Evolutionary conservation across 108 stramenopile genomes (phyloP).

Genomic region (Nannochloropsis gaditana): DNA sequence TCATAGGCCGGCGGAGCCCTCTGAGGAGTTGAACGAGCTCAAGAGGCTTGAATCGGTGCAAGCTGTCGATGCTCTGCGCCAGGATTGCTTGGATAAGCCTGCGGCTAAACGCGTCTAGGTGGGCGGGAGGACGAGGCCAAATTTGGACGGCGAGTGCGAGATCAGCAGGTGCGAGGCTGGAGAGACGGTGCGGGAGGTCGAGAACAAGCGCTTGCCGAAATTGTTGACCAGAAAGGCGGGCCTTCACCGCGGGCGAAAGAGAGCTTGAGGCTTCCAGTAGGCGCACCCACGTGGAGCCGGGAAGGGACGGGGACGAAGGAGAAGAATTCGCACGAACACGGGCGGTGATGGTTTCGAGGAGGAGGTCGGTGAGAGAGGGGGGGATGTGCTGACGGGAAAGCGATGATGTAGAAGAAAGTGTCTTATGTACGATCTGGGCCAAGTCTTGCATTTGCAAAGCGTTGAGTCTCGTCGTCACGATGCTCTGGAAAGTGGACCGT

Average conservation of each 20-base stretch:
- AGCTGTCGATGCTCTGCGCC: not conserved
- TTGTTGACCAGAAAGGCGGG: not conserved
- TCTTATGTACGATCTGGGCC: not conserved
- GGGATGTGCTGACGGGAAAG: not conserved
- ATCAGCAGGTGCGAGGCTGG: not conserved
- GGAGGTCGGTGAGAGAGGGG: not conserved
- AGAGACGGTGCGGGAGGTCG: not conserved
- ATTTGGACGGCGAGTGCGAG: not conserved
- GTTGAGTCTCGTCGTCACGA: not conserved
- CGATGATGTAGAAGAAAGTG: not conserved
- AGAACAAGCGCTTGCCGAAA: not conserved
- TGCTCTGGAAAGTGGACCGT: not conserved
- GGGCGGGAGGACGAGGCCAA: not conserved
- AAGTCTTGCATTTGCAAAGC: not conserved
- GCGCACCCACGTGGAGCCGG: not conserved
- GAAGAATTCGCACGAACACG: not conserved
- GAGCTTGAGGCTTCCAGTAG: not conserved
- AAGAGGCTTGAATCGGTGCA: not conserved
- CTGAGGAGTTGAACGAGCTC: not conserved
- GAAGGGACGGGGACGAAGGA: not conserved
- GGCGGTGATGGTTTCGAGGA: not conserved
- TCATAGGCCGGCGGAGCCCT: not conserved
- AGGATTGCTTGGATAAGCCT: constrained; percentile 11
- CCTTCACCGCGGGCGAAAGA: not conserved
- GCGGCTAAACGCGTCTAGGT: not conserved